Evolutionary conservation across 2,329 filamentous ascomycete species (phyloP), one percentile per base, ranked within the genome.

Genomic region (Annulohypoxylon truncatum): DNA sequence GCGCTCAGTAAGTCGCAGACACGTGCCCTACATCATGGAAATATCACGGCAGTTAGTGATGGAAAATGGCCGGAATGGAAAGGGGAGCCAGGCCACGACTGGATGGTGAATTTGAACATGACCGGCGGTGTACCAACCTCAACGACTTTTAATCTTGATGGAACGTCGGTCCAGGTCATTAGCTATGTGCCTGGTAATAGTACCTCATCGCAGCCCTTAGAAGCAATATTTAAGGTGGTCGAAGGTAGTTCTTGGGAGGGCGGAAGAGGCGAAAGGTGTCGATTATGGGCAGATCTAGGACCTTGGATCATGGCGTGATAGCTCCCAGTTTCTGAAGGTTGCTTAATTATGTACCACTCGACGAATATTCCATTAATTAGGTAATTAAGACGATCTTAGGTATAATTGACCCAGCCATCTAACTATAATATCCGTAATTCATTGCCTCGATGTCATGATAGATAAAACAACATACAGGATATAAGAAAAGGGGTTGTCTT

Each of bases 221-320:
- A 64, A 35, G 65, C 73, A 4, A 20, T 42, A 7, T 74, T 86
- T 62, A 73, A 70, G 0, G 51, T 84, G 26, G 80, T 79, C 4
- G 74, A 83, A 71, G 82, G 79, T 1, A 79, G 77, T 61, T 74
- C 73, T 2, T 85, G 83, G 83, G 84, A 85, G 61, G 83, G 78
- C 1, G 81, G 80, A 0, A 74, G 84, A 18, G 83, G 84, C 0
- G 66, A 69, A 31, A 75, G 83, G 56, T 85, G 83, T 67, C 79
- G 80, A 24, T 80, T 84, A 47, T 85, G 83, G 83, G 72, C 65
- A 40, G 70, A 74, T 13, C 40, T 75, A 26, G 70, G 71, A 6
- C 61, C 67, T 2, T 67, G 64, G 64, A 62, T 66, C 42, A 24
- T 50, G 22, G 58, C 44, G 22, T 66, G 38, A 66, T 12, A 9